Conservation (phyloP, 2,329 filamentous ascomycete genomes). For the Claviceps fusiformis region DNA sequence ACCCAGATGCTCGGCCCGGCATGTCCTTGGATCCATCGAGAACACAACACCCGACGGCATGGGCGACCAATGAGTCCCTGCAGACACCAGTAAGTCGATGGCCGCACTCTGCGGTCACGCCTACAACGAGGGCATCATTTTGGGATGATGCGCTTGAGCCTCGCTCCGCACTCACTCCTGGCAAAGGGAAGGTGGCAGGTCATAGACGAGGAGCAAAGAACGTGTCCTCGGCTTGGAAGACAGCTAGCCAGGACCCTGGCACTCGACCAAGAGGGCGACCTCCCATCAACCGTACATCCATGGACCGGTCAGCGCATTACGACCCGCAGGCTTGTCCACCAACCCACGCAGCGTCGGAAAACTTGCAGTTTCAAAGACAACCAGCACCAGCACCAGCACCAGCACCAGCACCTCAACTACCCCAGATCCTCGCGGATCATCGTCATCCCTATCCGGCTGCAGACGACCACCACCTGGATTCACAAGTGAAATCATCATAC, state of each 20-base stretch:
- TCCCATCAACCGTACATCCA: constrained; percentile 47
- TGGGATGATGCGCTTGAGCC: constrained; percentile 50
- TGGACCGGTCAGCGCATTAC: constrained; percentile 50
- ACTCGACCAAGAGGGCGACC: constrained; percentile 70
- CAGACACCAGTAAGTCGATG: constrained; percentile 55
- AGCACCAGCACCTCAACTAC: no score
- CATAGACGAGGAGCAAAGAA: constrained; percentile 64
- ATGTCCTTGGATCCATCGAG: constrained; percentile 24
- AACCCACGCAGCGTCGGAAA: constrained; percentile 33
- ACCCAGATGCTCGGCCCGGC: constrained; percentile 25
- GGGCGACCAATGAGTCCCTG: constrained; percentile 32
- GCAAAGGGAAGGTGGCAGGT: constrained; percentile 31
- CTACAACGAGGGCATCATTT: constrained; percentile 38
- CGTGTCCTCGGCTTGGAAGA: constrained; percentile 82
- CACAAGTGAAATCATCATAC: neutral
- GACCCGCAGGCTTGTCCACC: constrained; percentile 45
- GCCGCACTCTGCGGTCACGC: constrained; percentile 66
- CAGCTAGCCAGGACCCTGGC: constrained; percentile 43
- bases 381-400: neutral
- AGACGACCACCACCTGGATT: neutral
- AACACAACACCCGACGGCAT: constrained; percentile 12
- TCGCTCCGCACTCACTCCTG: constrained; percentile 60
- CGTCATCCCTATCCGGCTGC: neutral
- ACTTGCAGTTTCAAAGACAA: constrained; percentile 13
- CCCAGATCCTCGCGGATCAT: neutral